A percentile compares a stretch with the other conserved stretches of the same genome.
phyloP scores from a whole-genome alignment of 371 early-diverging fungal genomes.

The Circinella minor region DNA sequence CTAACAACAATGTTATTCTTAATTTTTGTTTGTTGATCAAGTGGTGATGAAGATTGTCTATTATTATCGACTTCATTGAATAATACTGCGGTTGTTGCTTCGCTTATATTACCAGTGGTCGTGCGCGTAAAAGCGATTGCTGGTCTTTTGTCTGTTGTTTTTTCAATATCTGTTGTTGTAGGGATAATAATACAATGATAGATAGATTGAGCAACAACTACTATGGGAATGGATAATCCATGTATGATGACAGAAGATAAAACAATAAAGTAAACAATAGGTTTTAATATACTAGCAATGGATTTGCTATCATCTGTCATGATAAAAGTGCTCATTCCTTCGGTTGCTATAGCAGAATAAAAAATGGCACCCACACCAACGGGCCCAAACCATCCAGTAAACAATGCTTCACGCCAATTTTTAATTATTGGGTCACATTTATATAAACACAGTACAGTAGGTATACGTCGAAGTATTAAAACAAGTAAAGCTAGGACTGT shows the following conservation, averaged over 20 bases:
- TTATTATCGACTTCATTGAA: no score
- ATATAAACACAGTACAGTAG: constrained; percentile 70
- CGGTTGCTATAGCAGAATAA: constrained; percentile 63
- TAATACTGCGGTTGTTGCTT: not conserved
- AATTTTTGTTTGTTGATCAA: no score
- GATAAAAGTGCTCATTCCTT: constrained; percentile 29
- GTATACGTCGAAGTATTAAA: constrained; percentile 84
- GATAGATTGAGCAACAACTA: not conserved
- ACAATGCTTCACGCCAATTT: constrained; percentile 80
- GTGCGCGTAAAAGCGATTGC: not conserved
- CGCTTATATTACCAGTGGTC: not conserved
- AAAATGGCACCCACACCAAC: constrained; percentile 90
- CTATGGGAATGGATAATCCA: constrained; percentile 72
- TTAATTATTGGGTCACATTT: constrained; percentile 69
- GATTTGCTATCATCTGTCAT: constrained; percentile 1
- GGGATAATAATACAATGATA: not conserved
- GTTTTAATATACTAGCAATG: constrained; percentile 38
- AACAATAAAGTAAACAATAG: constrained; percentile 75
- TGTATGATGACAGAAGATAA: constrained; percentile 80
- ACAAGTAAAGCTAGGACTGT: constrained; percentile 69
- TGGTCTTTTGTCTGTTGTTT: not conserved
- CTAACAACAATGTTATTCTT: no score
- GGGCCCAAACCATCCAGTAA: constrained; percentile 98
- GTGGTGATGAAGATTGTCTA: no score
- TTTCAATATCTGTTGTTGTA: not conserved